A percentile compares a stretch with the other conserved stretches of the same genome.
phyloP scores from a whole-genome alignment of 2,329 filamentous ascomycete species.

The Scedosporium apiospermum region DNA sequence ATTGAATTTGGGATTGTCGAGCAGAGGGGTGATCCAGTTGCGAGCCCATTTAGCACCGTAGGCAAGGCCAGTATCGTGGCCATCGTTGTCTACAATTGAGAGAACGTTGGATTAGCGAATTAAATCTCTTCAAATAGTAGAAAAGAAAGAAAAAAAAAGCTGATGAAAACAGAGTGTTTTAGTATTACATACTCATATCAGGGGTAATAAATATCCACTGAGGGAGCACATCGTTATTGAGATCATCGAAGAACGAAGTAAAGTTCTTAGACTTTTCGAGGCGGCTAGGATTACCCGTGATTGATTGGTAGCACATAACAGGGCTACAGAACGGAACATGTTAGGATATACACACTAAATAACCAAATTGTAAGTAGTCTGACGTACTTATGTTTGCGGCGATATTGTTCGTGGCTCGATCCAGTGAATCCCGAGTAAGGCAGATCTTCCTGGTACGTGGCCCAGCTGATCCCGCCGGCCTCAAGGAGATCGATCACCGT shows the following conservation, averaged over 20 bases:
- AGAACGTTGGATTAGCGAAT: no score
- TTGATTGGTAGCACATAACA: constrained; percentile 54
- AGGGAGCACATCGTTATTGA: constrained; percentile 52
- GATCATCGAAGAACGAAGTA: constrained; percentile 54
- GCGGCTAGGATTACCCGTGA: constrained; percentile 49
- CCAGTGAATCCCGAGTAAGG: constrained; percentile 69
- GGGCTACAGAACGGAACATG: constrained; percentile 17
- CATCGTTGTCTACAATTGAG: constrained; percentile 42
- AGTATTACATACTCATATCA: constrained; percentile 45
- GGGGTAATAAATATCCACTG: constrained; percentile 66
- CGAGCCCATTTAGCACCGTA: constrained; percentile 60
- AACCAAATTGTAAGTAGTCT: no score
- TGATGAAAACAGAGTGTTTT: no score
- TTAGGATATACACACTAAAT: no score
- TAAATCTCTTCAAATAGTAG: no score
- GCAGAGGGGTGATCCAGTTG: constrained; percentile 59
- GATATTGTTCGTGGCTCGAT: constrained; percentile 60
- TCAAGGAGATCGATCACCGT: constrained; percentile 62
- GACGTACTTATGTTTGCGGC: constrained; percentile 64
- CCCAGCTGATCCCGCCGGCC: constrained; percentile 55
- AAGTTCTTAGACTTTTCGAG: constrained; percentile 67
- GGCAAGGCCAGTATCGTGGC: constrained; percentile 64
- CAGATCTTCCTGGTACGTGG: constrained; percentile 67
- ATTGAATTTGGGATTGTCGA: constrained; percentile 62
- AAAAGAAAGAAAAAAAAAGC: no score